Conservation (phyloP, 139 green algal species). For the Auxenochlorella pyrenoidosa region DNA sequence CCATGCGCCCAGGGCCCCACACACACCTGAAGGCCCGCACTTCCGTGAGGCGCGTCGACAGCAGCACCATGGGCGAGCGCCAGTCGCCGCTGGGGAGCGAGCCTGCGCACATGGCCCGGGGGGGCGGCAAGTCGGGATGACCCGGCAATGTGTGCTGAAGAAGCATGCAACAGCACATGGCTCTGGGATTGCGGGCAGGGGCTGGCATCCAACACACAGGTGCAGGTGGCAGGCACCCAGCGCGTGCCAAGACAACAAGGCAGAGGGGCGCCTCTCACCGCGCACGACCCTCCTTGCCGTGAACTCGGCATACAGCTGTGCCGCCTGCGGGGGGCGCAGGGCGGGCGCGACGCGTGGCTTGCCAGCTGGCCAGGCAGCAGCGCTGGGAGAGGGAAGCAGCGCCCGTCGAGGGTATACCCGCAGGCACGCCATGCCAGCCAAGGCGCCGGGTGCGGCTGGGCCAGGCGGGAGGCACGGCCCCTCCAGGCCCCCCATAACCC, state of each 20-base stretch:
- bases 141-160: background rate
- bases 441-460: too few relatives aligned
- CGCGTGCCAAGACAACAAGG: background rate
- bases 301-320: constrained; percentile 76
- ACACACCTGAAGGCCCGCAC: constrained; percentile 69
- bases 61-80: constrained; percentile 64
- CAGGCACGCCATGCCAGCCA: too few relatives aligned
- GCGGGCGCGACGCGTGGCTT: background rate
- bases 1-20: background rate
- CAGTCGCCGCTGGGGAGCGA: constrained; percentile 38
- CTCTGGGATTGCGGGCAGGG: background rate
- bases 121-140: background rate
- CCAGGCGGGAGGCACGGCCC: too few relatives aligned
- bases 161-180: too few relatives aligned
- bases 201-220: background rate
- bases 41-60: constrained; percentile 72
- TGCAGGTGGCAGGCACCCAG: background rate
- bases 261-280: constrained; percentile 21
- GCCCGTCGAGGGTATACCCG: too few relatives aligned
- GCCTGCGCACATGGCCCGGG: constrained; percentile 13
- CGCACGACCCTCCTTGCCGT: constrained; percentile 54
- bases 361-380: background rate
- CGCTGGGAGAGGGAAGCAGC: too few relatives aligned
- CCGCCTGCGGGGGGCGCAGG: constrained; percentile 34
- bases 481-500: too few relatives aligned